These are phyloP conservation scores for Nothophaeocryptopus gaeumannii DNA, from an alignment of 2,329 filamentous ascomycete species.

Conservation along the genomic window DNA sequence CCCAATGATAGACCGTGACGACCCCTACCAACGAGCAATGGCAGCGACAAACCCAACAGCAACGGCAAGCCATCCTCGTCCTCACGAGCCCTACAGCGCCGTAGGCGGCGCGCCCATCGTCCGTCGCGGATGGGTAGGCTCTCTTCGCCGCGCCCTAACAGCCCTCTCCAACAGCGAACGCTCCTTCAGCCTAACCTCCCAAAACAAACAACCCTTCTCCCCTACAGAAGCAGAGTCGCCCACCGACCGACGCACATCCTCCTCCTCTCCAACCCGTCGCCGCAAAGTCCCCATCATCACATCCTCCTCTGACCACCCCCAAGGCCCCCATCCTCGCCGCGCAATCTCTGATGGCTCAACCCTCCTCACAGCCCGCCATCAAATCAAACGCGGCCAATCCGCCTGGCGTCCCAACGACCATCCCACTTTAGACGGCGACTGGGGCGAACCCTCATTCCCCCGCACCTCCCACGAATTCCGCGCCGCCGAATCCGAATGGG, in stretches of 20 bases:
- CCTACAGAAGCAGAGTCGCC: constrained; percentile 4
- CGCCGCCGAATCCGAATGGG: constrained; percentile 47
- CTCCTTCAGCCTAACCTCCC: constrained; percentile 31
- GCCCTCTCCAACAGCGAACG: constrained; percentile 30
- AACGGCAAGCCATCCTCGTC: neutral
- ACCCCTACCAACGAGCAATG: constrained; percentile 32
- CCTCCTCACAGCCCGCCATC: constrained; percentile 37
- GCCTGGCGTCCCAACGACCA: constrained; percentile 37
- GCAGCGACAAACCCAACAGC: constrained; percentile 14
- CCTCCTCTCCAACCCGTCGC: constrained; percentile 26
- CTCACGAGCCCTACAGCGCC: too few relatives aligned
- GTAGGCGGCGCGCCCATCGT: constrained; percentile 4
- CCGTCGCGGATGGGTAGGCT: constrained; percentile 33
- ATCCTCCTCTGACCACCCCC: neutral
- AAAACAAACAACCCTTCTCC: constrained; percentile 9
- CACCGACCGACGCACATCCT: constrained; percentile 20
- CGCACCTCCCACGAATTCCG: constrained; percentile 25
- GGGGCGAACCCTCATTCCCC: constrained; percentile 28
- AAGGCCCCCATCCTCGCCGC: constrained; percentile 35
- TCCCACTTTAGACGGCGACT: constrained; percentile 33
- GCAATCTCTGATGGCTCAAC: constrained; percentile 44
- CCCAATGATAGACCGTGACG: constrained; percentile 34
- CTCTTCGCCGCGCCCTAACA: constrained; percentile 32
- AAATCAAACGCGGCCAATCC: constrained; percentile 42
- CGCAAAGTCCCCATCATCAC: constrained; percentile 2